Conservation (phyloP, 2,329 filamentous ascomycete species). For the Arthroderma uncinatum region DNA sequence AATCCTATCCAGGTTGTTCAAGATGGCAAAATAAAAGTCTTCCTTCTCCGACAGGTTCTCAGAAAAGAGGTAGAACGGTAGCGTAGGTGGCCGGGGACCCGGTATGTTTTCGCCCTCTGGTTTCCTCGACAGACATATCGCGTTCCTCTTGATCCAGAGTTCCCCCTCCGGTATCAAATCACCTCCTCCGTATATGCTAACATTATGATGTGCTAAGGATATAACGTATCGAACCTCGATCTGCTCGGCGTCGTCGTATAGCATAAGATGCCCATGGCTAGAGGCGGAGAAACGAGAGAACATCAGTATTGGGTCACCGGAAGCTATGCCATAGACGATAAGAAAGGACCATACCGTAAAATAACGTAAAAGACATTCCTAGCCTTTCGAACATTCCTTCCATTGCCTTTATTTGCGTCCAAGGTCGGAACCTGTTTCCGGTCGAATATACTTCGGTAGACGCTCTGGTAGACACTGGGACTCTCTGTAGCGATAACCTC, state of each 20-base stretch:
- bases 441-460: constrained; percentile 95
- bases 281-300: background rate
- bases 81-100: constrained; percentile 43
- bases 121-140: constrained; percentile 66
- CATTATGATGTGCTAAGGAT: constrained; percentile 72
- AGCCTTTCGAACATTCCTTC: constrained; percentile 47
- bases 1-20: constrained; percentile 69
- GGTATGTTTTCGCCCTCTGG: constrained; percentile 42
- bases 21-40: constrained; percentile 90
- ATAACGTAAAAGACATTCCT: constrained; percentile 92
- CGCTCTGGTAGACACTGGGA: constrained; percentile 92
- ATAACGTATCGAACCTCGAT: constrained; percentile 94
- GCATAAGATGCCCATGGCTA: constrained; percentile 89
- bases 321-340: background rate
- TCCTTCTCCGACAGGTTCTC: constrained; percentile 95
- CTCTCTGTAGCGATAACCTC: constrained; percentile 68
- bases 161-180: constrained; percentile 77
- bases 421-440: constrained; percentile 52
- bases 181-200: constrained; percentile 74
- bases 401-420: constrained; percentile 41
- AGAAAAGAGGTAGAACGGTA: constrained; percentile 87
- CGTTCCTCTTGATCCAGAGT: constrained; percentile 89
- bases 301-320: background rate
- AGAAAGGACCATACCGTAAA: constrained; percentile 51
- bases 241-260: constrained; percentile 92